A percentile compares a stretch with the other conserved stretches of the same genome.
Evolutionary conservation across 1,139 yeast species (phyloP).

Genomic region (Diutina neorugosa): DNA sequence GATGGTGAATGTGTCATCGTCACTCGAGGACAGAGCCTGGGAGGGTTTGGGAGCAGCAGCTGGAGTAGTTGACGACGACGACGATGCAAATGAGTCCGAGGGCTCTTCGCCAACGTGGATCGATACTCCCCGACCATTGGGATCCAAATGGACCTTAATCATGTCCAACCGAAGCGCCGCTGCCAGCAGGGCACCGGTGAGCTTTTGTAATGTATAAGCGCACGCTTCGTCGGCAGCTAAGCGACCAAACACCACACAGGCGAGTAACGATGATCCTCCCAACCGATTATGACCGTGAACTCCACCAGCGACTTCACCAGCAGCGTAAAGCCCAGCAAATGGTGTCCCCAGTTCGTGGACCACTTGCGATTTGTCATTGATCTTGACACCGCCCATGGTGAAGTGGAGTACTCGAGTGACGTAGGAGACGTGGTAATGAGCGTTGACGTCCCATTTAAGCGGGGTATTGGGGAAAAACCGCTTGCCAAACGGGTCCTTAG

Average conservation of each 20-base stretch:
- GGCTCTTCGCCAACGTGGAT: not conserved
- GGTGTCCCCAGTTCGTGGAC: constrained; percentile 28
- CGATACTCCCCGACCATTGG: not conserved
- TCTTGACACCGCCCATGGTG: constrained; percentile 79
- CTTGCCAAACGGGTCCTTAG: constrained; percentile 37
- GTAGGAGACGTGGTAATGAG: constrained; percentile 35
- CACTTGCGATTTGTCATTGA: constrained; percentile 48
- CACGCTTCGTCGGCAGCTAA: constrained; percentile 39
- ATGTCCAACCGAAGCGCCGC: not conserved
- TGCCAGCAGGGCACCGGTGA: not conserved
- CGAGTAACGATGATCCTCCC: constrained; percentile 67
- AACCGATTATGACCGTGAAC: constrained; percentile 69
- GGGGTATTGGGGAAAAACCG: constrained; percentile 41
- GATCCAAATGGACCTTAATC: not conserved
- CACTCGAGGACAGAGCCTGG: not conserved
- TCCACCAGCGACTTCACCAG: constrained; percentile 78
- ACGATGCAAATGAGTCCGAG: too few relatives aligned
- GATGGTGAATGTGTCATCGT: constrained; percentile 9
- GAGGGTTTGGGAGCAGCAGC: not conserved
- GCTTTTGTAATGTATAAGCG: not conserved
- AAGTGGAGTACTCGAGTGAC: constrained; percentile 73
- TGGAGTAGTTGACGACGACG: not conserved
- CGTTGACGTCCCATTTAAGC: constrained; percentile 18
- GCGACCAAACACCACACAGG: constrained; percentile 74
- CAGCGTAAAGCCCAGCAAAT: constrained; percentile 56